phyloP scores from a whole-genome alignment of 768 basidiomycete genomes.

The Cystobasidium tubakii region DNA sequence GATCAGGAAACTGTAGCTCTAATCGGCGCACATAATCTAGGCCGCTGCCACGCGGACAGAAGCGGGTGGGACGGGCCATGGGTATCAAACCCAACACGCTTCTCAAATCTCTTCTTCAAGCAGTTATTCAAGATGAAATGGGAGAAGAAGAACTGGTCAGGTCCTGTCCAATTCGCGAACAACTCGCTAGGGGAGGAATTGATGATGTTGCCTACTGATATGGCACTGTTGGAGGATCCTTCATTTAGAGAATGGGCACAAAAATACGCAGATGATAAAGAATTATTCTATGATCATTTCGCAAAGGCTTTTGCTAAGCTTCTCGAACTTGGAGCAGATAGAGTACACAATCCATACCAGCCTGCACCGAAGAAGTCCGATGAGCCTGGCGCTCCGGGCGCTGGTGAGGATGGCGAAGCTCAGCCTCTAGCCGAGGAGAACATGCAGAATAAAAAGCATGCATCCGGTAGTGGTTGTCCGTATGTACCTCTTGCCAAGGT shows the following conservation, averaged over 20 bases:
- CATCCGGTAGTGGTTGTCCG: slow-evolving; percentile 14
- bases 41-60: slow-evolving; percentile 76
- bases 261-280: slow-evolving; percentile 74
- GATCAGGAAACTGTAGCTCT: slow-evolving; percentile 83
- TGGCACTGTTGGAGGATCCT: slow-evolving; percentile 80
- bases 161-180: slow-evolving; percentile 71
- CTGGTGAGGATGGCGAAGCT: slow-evolving; percentile 23
- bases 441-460: not conserved
- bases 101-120: slow-evolving; percentile 34
- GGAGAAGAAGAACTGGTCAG: slow-evolving; percentile 57
- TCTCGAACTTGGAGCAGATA: slow-evolving; percentile 36
- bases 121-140: slow-evolving; percentile 36
- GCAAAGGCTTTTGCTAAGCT: slow-evolving; percentile 46
- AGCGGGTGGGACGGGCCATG: slow-evolving; percentile 69
- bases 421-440: slow-evolving; percentile 26
- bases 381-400: slow-evolving; percentile 28
- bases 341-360: slow-evolving; percentile 34
- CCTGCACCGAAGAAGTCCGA: slow-evolving; percentile 36
- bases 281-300: slow-evolving; percentile 88
- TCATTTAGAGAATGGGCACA: slow-evolving; percentile 80
- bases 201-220: slow-evolving; percentile 62
- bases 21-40: slow-evolving; percentile 86
- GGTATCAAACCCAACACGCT: slow-evolving; percentile 58
- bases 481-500: not conserved
- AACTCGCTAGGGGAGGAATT: slow-evolving; percentile 89